Base-by-base conservation (phyloP, 2,329 filamentous ascomycete genomes). In the Xylariaceae sp. region DNA sequence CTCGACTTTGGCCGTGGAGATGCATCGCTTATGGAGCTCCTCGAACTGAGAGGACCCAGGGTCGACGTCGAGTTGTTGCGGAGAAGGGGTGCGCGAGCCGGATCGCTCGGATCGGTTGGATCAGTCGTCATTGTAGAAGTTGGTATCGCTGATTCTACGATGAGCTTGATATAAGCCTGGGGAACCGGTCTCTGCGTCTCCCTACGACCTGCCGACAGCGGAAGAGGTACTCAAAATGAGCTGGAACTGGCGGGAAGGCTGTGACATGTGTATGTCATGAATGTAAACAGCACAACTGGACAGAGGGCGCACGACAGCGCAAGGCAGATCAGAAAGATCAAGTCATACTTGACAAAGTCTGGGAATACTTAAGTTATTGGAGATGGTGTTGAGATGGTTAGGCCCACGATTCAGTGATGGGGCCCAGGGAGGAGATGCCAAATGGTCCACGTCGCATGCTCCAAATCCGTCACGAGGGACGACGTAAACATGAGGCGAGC, bases 51-150 rank as follows among this genome's bases (percentile, higher is more conserved):
- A 14, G 63, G 54, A 16, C 61, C 60, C 31, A 66, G 48, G 14
- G 66, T 65, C 18, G 66, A 65, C 14, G 65, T 61, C 14, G 66
- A 66, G 16, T 54, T 47, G 9, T 65, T 62, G 22, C 60, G 63
- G 33, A 66, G 58, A 36, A 68, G 59, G 45, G 66, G 61, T 47
- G 60, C 56, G 36, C 55, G 52, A 14, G 62, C 52, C 47, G 42
- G 41, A 42, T 64, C 62, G 48, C 57, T 54, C 17, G 55, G 42
- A n/a, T 47, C 56, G 47, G 48, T 55, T 16, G 62, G 44, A 60
- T 63, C 65, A 31, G 17, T 57, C 19, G 50, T 49, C 51, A 28
- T 43, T 48, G 16, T 18, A 3, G 34, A 45, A 34, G 45, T 34
- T 11, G 33, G 28, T 31, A 14, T 16, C 16, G 34, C 18, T 33